Conservation (phyloP, 2,329 filamentous ascomycete genomes). For the Coniella lustricola region DNA sequence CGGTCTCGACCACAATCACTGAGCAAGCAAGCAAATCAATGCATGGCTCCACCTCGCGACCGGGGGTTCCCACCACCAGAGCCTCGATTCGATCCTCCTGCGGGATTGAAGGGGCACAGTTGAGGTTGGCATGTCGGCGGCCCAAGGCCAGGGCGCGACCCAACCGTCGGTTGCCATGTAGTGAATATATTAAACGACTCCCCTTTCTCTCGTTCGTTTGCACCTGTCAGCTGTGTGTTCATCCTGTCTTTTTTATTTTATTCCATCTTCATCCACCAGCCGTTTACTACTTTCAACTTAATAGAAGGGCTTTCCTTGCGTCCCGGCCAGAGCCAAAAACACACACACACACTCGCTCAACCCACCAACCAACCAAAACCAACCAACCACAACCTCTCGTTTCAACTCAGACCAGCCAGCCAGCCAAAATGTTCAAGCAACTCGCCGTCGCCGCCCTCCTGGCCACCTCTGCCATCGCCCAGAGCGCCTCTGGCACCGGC, state of each 20-base stretch:
- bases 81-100: too few relatives aligned
- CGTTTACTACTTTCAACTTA: background rate
- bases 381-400: background rate
- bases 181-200: conserved; percentile 1
- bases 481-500: background rate
- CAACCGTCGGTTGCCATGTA: too few relatives aligned
- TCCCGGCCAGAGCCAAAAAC: background rate
- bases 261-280: background rate
- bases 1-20: too few relatives aligned
- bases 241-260: background rate
- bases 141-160: too few relatives aligned
- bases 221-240: too few relatives aligned
- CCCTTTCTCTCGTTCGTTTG: background rate
- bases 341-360: background rate
- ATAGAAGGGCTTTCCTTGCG: background rate
- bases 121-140: too few relatives aligned
- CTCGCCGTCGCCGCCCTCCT: conserved; percentile 5
- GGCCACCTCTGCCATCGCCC: conserved; percentile 4
- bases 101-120: too few relatives aligned
- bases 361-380: background rate
- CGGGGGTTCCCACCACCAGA: too few relatives aligned
- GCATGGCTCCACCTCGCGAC: too few relatives aligned
- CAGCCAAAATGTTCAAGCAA: conserved; percentile 2
- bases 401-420: too few relatives aligned
- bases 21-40: too few relatives aligned